Evolutionary conservation across 139 green algal species (phyloP), one percentile per base, ranked within the genome.

Genomic region (Micromonas commoda): DNA sequence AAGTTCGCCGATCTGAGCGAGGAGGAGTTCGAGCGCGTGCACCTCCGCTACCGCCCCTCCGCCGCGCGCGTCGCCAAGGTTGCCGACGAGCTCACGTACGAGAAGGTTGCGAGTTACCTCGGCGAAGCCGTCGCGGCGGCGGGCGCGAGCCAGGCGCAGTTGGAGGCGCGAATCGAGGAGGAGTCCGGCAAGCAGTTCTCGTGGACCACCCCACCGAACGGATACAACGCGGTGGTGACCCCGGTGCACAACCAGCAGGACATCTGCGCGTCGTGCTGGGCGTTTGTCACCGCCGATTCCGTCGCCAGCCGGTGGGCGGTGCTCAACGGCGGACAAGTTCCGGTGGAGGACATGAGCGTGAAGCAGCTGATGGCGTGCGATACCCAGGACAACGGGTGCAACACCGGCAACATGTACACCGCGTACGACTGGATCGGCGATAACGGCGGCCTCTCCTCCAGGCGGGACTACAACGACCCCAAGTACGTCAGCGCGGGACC

Each of bases 241-340:
- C 37, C 28, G 38, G 35, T 75, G 1, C 68, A 75, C 68, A 37
- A 75, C 21, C 68, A 75, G 29, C 20, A 26, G 38, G 19, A 60
- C 19, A 61, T 29, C 37, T 75, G 68, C 37, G 68, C 68, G n/a
- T 75, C 68, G 68, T 75, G 68, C 68, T 75, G 68, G 68, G 68
- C 68, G 23, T 75, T 75, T 37, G 68, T 75, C 3, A 63, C 68
- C 68, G 68, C 68, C 4, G 68, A 75, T 64, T 75, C 68, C 1
- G 61, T 75, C 37, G 68, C 68, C 37, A 31, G 20, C 35, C 34
- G 34, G 34, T n/a, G 21, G 1, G 68, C 68, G 35, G 68, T 75
- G 21, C 35, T 61, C 31, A 75, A 16, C 37, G 53, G 61, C 24
- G 29, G 31, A 75, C 3, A 57, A 57, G n/a, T n/a, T n/a, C n/a